Base-by-base conservation (phyloP, 1,139 yeast genomes). In the Hansenula lynferdii region DNA sequence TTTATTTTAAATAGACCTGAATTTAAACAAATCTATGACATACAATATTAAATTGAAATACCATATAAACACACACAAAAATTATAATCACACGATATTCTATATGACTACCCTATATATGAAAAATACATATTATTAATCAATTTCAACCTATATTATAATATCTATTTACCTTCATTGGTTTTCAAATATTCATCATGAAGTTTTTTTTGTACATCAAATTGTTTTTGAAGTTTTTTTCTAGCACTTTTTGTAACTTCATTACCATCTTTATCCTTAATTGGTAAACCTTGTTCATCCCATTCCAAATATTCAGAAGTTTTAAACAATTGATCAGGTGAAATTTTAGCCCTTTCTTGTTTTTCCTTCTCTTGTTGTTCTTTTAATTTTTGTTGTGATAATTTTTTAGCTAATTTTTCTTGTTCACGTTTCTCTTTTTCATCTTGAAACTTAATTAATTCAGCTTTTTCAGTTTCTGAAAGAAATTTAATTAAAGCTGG, bases 261-360 rank as follows among this genome's bases (percentile, higher is more conserved):
- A 52, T 81, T 87, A 9, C 97, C 98, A 14, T 76, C 77, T 31
- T 64, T 70, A 47, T 82, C 89, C 56, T 79, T 80, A 1, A 79
- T 70, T 14, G 99, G 99, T 19, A 92, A 44, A 2, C 99, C 99
- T 28, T 70, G 64, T 23, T 73, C 90, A 56, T 92, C 97, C 85
- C 94, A 92, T 54, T 76, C 85, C 8, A 77, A 62, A 58, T 77
- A 92, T 17, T 64, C 67, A 4, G 49, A 61, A 42, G 75, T 75
- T 53, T 70, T 73, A 64, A 90, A 92, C 77, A 92, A 62, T 19
- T 85, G 90, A 30, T 59, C 45, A 2, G 97, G 96, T 8, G 78
- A 60, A 7, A 81, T 51, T 55, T 77, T 80, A 52, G 92, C 85
- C 61, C 80, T 84, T 42, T 72, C 89, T 31, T 73, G 56, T 50